Percentiles rank a stretch among this genome's conserved stretches.
These are phyloP conservation scores for Priceomyces melissophilus DNA, from an alignment of 805 yeast species.

Conservation along the genomic window DNA sequence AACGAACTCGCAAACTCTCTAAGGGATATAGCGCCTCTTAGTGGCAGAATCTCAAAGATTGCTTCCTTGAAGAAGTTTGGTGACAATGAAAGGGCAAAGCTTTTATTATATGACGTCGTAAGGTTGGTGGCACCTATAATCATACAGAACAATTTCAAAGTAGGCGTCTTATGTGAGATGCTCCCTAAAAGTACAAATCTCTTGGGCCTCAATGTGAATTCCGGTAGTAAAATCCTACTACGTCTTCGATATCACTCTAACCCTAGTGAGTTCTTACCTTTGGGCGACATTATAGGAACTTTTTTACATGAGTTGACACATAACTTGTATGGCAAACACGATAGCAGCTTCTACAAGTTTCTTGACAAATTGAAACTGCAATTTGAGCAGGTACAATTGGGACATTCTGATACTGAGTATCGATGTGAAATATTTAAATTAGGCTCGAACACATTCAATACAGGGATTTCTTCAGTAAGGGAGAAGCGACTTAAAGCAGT, in stretches of 20 bases:
- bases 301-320: slow-evolving; percentile 88
- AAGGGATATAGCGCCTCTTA: slow-evolving; percentile 30
- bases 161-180: slow-evolving; percentile 73
- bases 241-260: slow-evolving; percentile 63
- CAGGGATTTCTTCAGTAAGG: slow-evolving; percentile 18
- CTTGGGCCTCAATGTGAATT: slow-evolving; percentile 79
- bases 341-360: slow-evolving; percentile 60
- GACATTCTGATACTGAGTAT: slow-evolving; percentile 42
- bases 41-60: slow-evolving; percentile 31
- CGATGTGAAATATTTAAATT: slow-evolving; percentile 46
- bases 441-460: slow-evolving; percentile 30
- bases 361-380: slow-evolving; percentile 59
- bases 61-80: slow-evolving; percentile 34
- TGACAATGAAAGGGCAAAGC: slow-evolving; percentile 38
- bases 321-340: slow-evolving; percentile 77
- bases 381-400: slow-evolving; percentile 41
- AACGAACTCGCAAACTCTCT: neutral
- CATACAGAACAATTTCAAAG: slow-evolving; percentile 61
- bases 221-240: slow-evolving; percentile 68
- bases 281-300: slow-evolving; percentile 70
- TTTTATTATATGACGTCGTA: slow-evolving; percentile 66
- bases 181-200: slow-evolving; percentile 64
- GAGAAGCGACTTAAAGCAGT: slow-evolving; percentile 42
- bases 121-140: slow-evolving; percentile 74
- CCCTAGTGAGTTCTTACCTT: slow-evolving; percentile 53